Evolutionary conservation across 768 basidiomycete genomes (phyloP).

Genomic region (Vishniacozyma victoriae): DNA sequence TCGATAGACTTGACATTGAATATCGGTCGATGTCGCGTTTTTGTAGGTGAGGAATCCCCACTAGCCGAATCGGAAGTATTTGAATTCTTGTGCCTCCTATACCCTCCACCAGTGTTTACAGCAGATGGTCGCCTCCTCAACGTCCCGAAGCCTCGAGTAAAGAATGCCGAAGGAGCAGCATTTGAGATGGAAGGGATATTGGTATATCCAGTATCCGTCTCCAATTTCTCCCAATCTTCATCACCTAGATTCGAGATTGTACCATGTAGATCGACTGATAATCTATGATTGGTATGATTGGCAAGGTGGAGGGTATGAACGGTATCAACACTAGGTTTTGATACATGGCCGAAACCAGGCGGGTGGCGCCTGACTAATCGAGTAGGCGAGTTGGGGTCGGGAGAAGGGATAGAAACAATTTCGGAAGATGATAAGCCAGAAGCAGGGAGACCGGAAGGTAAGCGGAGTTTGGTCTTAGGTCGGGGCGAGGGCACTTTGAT

Average conservation of each 20-base stretch:
- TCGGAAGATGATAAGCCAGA: slow-evolving; percentile 32
- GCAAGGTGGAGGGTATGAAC: slow-evolving; percentile 13
- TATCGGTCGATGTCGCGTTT: slow-evolving; percentile 7
- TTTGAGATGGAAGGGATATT: background rate
- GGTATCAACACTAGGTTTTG: slow-evolving; percentile 15
- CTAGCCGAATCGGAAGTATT: slow-evolving; percentile 4
- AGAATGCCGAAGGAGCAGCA: slow-evolving; percentile 11
- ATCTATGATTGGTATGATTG: too few species aligned
- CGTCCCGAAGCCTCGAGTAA: slow-evolving; percentile 10
- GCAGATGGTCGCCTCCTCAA: too few species aligned
- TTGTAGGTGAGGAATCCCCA: slow-evolving; percentile 5
- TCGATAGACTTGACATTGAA: slow-evolving; percentile 10
- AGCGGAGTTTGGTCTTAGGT: background rate
- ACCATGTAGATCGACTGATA: slow-evolving; percentile 32
- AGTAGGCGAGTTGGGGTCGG: slow-evolving; percentile 12
- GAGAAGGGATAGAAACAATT: slow-evolving; percentile 26
- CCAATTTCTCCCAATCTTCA: slow-evolving; percentile 16
- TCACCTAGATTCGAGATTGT: slow-evolving; percentile 29
- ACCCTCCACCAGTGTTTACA: too few species aligned
- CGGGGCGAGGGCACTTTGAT: slow-evolving; percentile 2
- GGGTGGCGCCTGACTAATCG: slow-evolving; percentile 26
- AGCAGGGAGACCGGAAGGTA: slow-evolving; percentile 24
- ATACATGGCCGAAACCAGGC: too few species aligned
- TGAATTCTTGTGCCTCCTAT: slow-evolving; percentile 10
- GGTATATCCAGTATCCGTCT: slow-evolving; percentile 13